Conservation (phyloP, 116 monocot genomes). For the Iris pallida region DNA sequence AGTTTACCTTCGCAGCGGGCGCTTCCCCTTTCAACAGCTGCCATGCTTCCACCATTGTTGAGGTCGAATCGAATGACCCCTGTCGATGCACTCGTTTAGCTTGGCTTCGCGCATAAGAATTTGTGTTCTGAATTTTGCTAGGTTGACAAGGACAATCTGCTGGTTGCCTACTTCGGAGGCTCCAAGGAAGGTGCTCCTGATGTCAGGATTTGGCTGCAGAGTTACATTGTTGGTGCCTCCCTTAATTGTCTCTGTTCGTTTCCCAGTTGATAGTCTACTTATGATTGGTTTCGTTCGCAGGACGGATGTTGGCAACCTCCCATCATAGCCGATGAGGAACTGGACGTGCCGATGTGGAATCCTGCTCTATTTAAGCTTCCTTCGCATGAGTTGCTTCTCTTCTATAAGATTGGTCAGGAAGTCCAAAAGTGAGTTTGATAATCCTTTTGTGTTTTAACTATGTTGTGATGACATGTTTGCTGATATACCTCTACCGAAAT, state of each 20-base stretch:
- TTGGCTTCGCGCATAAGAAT: neutral
- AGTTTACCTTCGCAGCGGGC: slow-evolving; percentile 41
- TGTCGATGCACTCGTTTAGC: neutral
- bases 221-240: slow-evolving; percentile 32
- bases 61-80: no score
- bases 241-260: neutral
- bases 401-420: slow-evolving; percentile 89
- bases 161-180: slow-evolving; percentile 76
- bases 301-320: slow-evolving; percentile 69
- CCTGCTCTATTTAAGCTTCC: slow-evolving; percentile 95
- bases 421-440: slow-evolving; percentile 63
- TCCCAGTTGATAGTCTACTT: neutral
- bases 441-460: neutral
- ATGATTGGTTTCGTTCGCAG: slow-evolving; percentile 26
- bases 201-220: no score
- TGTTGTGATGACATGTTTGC: neutral
- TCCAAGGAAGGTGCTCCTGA: slow-evolving; percentile 59
- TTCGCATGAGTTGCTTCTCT: slow-evolving; percentile 70
- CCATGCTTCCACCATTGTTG: slow-evolving; percentile 78
- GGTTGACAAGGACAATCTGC: slow-evolving; percentile 28
- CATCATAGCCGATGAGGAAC: slow-evolving; percentile 58
- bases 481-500: neutral
- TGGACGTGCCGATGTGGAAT: slow-evolving; percentile 66
- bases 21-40: slow-evolving; percentile 60
- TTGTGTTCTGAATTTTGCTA: neutral